Percentiles rank a stretch among this genome's conserved stretches.
phyloP scores from a whole-genome alignment of 768 basidiomycete species.

The Suillus brevipes region DNA sequence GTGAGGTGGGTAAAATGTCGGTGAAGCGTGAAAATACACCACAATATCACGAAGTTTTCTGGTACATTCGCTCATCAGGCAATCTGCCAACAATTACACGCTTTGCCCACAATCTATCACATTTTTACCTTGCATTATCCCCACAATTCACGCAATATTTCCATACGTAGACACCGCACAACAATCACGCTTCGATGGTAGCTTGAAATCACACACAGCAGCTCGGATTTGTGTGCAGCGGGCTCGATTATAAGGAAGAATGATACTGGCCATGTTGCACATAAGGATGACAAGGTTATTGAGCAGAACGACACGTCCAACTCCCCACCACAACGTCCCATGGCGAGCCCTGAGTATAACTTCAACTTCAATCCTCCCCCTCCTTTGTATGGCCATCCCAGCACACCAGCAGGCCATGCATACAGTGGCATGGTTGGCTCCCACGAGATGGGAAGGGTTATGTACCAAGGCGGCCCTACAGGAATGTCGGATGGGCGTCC shows the following conservation, averaged over 20 bases:
- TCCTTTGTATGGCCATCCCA: neutral
- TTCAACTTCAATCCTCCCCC: neutral
- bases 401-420: neutral
- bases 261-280: neutral
- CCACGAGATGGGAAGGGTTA: neutral
- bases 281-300: constrained; percentile 1
- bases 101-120: no score
- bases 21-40: neutral
- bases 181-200: neutral
- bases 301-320: neutral
- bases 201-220: neutral
- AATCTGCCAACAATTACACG: neutral
- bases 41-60: neutral
- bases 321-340: neutral
- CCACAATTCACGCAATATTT: neutral
- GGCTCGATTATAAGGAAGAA: neutral
- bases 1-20: neutral
- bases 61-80: neutral
- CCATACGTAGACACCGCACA: neutral
- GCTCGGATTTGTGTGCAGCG: neutral
- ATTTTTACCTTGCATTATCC: neutral
- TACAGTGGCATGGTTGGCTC: neutral
- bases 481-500: neutral
- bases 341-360: neutral
- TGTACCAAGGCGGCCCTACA: neutral